Evolutionary conservation across 2,329 filamentous ascomycete species (phyloP), one percentile per base, ranked within the genome.

Genomic region (Diaporthe sp.): DNA sequence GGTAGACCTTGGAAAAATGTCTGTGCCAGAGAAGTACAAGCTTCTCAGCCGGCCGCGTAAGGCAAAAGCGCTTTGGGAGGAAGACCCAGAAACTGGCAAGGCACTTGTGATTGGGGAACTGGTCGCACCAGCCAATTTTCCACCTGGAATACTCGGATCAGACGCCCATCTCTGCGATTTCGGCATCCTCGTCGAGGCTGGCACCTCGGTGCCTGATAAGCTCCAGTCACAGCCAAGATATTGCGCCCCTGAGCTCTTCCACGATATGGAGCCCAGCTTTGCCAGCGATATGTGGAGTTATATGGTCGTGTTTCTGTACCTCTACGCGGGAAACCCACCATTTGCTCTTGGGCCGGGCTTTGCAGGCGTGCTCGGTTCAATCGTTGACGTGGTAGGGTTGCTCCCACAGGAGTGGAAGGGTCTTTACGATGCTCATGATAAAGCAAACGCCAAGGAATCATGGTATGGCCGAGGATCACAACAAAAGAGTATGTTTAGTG

Each of bases 171-270:
- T 68, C 15, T 68, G 65, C 65, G 65, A 68, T 28, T 28, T 70
- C 31, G 65, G 65, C 10, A 70, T 70, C 28, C 49, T 55, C 5
- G 9, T 70, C 47, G 37, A 70, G 13, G 7, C 65, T 4, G 65
- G 65, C 25, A 55, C 44, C 28, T 70, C 31, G 25, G 65, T 55
- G 9, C 65, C 65, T 55, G n/a, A 70, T 3, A 70, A 70, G 49
- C 65, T 70, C 22, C 47, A 55, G 65, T 70, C 65, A 13, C 65
- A 31, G 22, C 47, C 47, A 55, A 6, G 8, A 10, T 55, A 55
- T 22, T 70, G 65, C n/a, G 65, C 65, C n/a, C 49, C 65, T 1
- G 47, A 70, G 65, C 65, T 70, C 12, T 70, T 70, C n/a, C 31
- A 70, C 12, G 37, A 55, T 34, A 28, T 63, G n/a, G 39, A 63